Base-by-base conservation (phyloP, 441 rosid species). In the Theobroma grandiflorum region DNA sequence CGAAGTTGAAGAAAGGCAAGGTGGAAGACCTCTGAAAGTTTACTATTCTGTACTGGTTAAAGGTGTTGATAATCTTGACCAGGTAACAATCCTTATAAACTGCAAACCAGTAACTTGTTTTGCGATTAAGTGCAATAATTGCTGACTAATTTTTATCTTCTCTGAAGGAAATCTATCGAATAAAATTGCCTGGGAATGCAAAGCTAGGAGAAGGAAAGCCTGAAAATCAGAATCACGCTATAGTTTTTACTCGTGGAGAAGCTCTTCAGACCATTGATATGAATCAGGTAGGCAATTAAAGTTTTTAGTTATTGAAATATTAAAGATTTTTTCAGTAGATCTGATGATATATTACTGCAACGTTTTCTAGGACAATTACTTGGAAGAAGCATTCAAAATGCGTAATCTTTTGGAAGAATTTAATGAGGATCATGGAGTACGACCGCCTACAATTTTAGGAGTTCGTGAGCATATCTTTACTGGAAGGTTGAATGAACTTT, bases 301-400 rank as follows among this genome's bases (percentile, higher is more conserved):
- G 71, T 63, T 33, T 72, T 22, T 16, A 33, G 49, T 43, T 45
- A 58, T 52, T 45, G 33, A 15, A 38, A 53, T 77, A 6, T 37
- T 35, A 37, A 77, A 69, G 26, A 52, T 35, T 50, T 70, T 10
- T 64, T 33, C 15, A 16, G 45, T 6, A 35, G 14, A 73, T 67
- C 20, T 81, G n/a, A 74, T 74, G 18, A 53, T 33, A 72, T 69
- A 14, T 35, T 76, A 35, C 4, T 75, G 80, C 47, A 22, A 73
- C 76, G 82, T 78, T 74, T 70, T 77, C 68, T 76, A 94, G 99
- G 99, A 96, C 85, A 96, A 96, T 86, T 96, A 96, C 88, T 87
- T 96, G 86, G 99, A 96, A 89, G 99, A 96, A 91, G 98, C 98
- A 69, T 84, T 96, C 62, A 96, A 96, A 90, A 93, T 96, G 99